These are phyloP conservation scores for Ascochyta koolunga DNA, from an alignment of 2,329 filamentous ascomycete species.

Conservation along the genomic window DNA sequence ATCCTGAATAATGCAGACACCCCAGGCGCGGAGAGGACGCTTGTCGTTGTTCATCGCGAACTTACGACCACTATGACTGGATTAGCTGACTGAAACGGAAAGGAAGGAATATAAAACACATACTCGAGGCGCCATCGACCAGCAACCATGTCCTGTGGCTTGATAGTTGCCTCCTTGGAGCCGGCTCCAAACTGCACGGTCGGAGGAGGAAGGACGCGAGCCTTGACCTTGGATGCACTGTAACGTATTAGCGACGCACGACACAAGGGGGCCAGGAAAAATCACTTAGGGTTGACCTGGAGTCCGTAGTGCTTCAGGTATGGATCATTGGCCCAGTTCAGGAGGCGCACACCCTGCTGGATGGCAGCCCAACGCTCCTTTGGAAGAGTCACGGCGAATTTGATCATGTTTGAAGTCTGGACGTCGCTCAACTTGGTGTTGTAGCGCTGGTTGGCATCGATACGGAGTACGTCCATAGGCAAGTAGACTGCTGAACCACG, in stretches of 20 bases:
- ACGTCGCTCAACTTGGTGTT: constrained; percentile 63
- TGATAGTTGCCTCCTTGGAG: constrained; percentile 33
- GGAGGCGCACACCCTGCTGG: constrained; percentile 67
- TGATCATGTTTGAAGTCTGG: constrained; percentile 88
- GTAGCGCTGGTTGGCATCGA: constrained; percentile 63
- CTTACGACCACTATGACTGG: constrained; percentile 62
- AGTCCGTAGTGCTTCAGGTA: constrained; percentile 77
- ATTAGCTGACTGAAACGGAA: not conserved
- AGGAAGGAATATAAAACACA: not conserved
- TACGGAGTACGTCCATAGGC: constrained; percentile 62
- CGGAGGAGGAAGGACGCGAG: constrained; percentile 73
- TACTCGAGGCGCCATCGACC: constrained; percentile 86
- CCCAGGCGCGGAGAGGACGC: constrained; percentile 72
- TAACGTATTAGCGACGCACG: not conserved
- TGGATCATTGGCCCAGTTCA: constrained; percentile 72
- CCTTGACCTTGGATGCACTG: constrained; percentile 67
- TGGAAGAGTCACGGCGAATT: constrained; percentile 84
- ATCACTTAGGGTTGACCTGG: constrained; percentile 60
- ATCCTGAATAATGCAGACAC: constrained; percentile 69
- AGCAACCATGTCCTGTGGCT: constrained; percentile 52
- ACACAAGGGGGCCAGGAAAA: not conserved
- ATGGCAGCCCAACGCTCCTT: constrained; percentile 71
- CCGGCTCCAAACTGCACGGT: constrained; percentile 67
- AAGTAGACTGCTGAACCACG: constrained; percentile 53
- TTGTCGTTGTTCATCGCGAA: constrained; percentile 70